phyloP scores from a whole-genome alignment of 2,329 filamentous ascomycete genomes.

The Aureobasidium subglaciale region DNA sequence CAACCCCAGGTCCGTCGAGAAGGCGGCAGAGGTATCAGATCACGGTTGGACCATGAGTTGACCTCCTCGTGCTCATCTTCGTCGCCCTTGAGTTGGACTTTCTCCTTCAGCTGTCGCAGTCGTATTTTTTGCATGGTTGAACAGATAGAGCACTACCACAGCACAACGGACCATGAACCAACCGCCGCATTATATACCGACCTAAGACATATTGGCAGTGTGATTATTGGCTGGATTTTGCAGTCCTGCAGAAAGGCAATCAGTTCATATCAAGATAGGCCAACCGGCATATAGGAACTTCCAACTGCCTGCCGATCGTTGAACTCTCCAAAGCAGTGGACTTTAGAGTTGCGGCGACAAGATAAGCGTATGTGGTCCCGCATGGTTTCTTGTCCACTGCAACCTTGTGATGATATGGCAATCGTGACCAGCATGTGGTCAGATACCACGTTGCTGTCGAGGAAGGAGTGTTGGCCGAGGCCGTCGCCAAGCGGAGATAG shows the following conservation, averaged over 20 bases:
- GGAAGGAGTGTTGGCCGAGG: neutral
- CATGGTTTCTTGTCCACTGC: no score
- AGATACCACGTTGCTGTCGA: no score
- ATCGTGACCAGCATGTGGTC: no score
- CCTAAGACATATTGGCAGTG: no score
- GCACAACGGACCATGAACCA: no score
- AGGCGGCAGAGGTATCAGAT: constrained; percentile 1
- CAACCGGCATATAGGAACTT: neutral
- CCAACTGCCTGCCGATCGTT: neutral
- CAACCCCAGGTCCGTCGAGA: neutral
- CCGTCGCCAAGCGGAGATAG: neutral
- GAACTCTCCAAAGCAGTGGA: no score
- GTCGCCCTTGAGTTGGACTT: neutral
- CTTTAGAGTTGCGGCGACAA: no score
- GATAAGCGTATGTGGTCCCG: no score
- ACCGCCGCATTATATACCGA: no score
- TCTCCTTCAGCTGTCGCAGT: neutral
- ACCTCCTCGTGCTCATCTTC: neutral
- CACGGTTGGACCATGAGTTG: neutral
- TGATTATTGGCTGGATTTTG: no score
- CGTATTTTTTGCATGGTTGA: neutral
- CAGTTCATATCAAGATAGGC: neutral
- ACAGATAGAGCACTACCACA: neutral
- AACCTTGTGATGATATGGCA: no score
- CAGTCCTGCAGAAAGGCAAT: no score